Base-by-base conservation (phyloP, 345 rosid species). In the Toxicodendron radicans region DNA sequence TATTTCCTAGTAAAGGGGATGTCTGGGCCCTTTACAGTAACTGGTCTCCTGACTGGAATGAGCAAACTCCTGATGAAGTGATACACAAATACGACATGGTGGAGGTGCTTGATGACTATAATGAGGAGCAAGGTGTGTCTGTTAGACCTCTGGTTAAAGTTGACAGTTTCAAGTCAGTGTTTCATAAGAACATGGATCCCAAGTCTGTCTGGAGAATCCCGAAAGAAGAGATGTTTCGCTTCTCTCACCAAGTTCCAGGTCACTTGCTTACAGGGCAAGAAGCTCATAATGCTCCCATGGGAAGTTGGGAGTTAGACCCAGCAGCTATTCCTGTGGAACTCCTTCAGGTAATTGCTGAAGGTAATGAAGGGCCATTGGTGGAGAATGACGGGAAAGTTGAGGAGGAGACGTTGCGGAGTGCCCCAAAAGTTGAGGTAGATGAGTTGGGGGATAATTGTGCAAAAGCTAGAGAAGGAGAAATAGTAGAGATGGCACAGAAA, bases 161-260 rank as follows among this genome's bases (percentile, higher is more conserved):
- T 74, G 75, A 84, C 64, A 91, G 97, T 35, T 93, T 90, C 76
- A 88, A 79, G 79, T 72, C 89, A 8, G 91, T 95, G 66, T 95
- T 91, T 70, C 83, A 20, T 49, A 85, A 80, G 83, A 84, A 84
- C 49, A 46, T 45, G 23, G 90, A 88, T 64, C 80, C 79, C 2
- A 66, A 78, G 3, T 86, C 80, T 75, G 83, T 75, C 76, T 79
- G 65, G 71, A 83, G 66, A 79, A 87, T 96, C 53, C 85, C 80
- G 1, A 91, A 73, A 75, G 92, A 80, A 72, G 97, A 93, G 76
- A 95, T 93, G 92, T 87, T 88, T 59, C 82, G 97, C 27, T 93
- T 95, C 83, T 95, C 99, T n/a, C 99, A 95, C 74, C 97, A 87
- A 80, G 95, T 95, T 51, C 99, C 99, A 1, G 78, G 85, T 78